Conservation (phyloP, 208 protist species). For the Wallacemonas collosoma region DNA sequence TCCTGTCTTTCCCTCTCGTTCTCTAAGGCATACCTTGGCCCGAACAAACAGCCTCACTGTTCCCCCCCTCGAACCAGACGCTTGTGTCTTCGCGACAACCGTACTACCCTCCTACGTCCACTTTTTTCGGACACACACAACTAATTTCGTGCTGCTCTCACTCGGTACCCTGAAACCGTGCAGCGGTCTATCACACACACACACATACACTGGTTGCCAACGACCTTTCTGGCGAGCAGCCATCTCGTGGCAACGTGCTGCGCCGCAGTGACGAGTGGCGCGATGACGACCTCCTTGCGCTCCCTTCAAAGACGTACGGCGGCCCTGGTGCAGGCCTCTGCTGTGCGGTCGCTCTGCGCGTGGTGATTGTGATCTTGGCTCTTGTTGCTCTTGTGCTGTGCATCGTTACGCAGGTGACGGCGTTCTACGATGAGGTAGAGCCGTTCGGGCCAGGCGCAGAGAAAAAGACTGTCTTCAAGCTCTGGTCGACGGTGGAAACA, state of each 20-base stretch:
- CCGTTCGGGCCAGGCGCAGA: neutral
- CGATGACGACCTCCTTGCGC: conserved; percentile 1
- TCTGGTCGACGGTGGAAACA: neutral
- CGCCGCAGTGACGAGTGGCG: neutral
- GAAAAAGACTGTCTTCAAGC: neutral
- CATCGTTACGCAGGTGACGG: conserved; percentile 8
- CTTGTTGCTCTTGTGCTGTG: conserved; percentile 12
- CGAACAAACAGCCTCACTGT: too few species aligned
- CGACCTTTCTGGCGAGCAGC: neutral
- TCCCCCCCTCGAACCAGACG: too few species aligned
- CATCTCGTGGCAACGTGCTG: neutral
- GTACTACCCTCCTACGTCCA: too few species aligned
- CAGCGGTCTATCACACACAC: too few species aligned
- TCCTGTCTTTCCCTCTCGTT: too few species aligned
- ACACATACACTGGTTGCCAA: too few species aligned
- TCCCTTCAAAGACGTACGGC: conserved; percentile 6
- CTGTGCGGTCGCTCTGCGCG: conserved; percentile 4
- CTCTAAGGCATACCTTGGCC: too few species aligned
- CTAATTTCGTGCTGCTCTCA: too few species aligned
- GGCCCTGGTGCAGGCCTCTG: conserved; percentile 1
- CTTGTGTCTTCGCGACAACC: too few species aligned
- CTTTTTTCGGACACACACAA: too few species aligned
- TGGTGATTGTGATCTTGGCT: neutral
- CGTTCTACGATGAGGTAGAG: neutral
- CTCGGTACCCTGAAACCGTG: too few species aligned